Conservation (phyloP, 1,139 yeast species). For the Sugiyamaella grinbergsii region DNA sequence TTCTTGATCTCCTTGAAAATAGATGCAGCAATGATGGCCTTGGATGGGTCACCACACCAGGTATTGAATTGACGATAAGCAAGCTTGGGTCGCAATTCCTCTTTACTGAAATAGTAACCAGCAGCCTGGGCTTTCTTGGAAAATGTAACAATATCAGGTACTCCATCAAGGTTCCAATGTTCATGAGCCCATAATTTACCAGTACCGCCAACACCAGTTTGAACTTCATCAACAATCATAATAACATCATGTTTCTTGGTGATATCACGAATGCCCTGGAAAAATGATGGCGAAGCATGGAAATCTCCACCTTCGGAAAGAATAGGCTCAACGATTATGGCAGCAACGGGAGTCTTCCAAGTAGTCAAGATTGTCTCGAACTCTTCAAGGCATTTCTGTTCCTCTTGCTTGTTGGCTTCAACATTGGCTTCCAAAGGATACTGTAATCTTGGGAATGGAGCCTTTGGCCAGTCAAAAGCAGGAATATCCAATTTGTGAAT, state of each 20-base stretch:
- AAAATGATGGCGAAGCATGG: constrained; percentile 72
- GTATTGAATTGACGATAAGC: constrained; percentile 88
- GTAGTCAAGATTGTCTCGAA: constrained; percentile 58
- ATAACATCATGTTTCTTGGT: constrained; percentile 68
- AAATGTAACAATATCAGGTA: constrained; percentile 82
- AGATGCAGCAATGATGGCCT: constrained; percentile 70
- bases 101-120: constrained; percentile 75
- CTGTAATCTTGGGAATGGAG: constrained; percentile 72
- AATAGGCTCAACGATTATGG: constrained; percentile 74
- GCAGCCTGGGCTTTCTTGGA: constrained; percentile 87
- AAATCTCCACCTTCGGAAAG: constrained; percentile 90
- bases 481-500: constrained; percentile 84
- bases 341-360: constrained; percentile 72
- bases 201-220: constrained; percentile 86
- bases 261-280: constrained; percentile 75
- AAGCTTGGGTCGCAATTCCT: constrained; percentile 65
- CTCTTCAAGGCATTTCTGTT: constrained; percentile 61
- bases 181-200: constrained; percentile 88
- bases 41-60: constrained; percentile 89
- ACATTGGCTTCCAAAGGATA: constrained; percentile 66
- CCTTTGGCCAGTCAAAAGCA: constrained; percentile 85
- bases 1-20: constrained; percentile 65
- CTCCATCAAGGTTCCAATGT: constrained; percentile 68
- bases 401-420: constrained; percentile 62
- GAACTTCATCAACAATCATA: constrained; percentile 80